Evolutionary conservation across 352 stramenopile species (phyloP).

Genomic region (Pseudoperonospora humuli): DNA sequence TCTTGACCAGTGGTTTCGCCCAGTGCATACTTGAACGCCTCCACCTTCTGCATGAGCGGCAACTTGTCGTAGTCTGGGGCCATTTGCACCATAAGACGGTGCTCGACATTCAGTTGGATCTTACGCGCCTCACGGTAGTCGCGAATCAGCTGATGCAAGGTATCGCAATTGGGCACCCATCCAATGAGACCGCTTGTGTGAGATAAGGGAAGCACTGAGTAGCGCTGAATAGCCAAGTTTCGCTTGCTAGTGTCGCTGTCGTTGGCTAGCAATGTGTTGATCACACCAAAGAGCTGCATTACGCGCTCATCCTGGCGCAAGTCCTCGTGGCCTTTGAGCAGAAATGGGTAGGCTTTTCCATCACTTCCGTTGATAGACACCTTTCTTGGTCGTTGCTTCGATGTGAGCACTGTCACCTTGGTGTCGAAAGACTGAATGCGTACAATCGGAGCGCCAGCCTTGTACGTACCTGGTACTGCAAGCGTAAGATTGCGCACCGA

Average conservation of each 20-base stretch:
- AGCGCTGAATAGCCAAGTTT: conserved; percentile 97
- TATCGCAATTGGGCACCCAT: conserved; percentile 99
- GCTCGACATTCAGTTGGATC: conserved; percentile 94
- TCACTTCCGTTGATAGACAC: conserved; percentile 98
- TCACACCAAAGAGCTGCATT: conserved; percentile 99
- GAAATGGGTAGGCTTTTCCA: conserved; percentile 97
- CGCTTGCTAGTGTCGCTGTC: conserved; percentile 97
- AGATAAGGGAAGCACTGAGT: conserved; percentile 97
- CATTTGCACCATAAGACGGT: conserved; percentile 95
- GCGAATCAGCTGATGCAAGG: conserved; percentile 98
- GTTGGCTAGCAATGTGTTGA: conserved; percentile 98
- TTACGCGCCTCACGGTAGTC: conserved; percentile 91
- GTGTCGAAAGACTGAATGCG: conserved; percentile 91
- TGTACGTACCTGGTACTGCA: conserved; percentile 92
- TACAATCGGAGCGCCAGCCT: conserved; percentile 76
- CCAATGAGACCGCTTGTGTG: conserved; percentile 98
- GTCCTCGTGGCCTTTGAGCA: conserved; percentile 99
- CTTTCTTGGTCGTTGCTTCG: conserved; percentile 98
- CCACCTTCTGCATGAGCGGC: conserved; percentile 98
- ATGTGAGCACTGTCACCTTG: conserved; percentile 95
- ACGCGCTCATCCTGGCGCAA: conserved; percentile 99
- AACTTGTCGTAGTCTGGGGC: conserved; percentile 97
- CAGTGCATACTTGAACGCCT: conserved; percentile 95
- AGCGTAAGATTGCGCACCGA: conserved; percentile 92
- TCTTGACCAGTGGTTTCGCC: conserved; percentile 95